These are phyloP conservation scores for Chlamydomonas eustigma DNA, from an alignment of 139 green algal genomes.

Conservation along the genomic window DNA sequence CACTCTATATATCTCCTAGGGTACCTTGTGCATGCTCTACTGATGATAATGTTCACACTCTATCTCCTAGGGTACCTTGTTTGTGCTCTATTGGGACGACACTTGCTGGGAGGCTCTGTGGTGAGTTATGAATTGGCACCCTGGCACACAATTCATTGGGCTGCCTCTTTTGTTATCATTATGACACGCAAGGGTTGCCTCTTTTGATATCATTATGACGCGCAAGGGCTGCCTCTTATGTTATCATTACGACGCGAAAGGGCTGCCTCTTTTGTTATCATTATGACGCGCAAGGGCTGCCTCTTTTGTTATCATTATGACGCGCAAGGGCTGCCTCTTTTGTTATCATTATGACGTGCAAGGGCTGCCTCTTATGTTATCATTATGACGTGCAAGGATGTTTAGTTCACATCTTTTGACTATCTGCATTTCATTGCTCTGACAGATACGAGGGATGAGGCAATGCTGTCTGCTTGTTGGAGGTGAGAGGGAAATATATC, in stretches of 20 bases:
- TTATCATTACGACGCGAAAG: too few species aligned
- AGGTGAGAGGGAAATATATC: too few species aligned
- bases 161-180: neutral
- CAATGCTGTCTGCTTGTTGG: neutral
- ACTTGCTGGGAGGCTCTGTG: slow-evolving; percentile 45
- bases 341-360: too few species aligned
- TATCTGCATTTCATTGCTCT: neutral
- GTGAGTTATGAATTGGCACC: slow-evolving; percentile 11
- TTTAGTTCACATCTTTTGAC: neutral
- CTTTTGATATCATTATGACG: too few species aligned
- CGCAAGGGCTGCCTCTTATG: neutral
- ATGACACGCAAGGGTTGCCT: too few species aligned
- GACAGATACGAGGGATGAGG: neutral
- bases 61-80: slow-evolving; percentile 31
- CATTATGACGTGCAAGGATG: neutral
- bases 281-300: too few species aligned
- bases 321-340: neutral
- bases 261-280: neutral
- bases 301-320: neutral
- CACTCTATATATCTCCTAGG: too few species aligned
- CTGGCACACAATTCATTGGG: neutral
- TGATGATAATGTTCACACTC: too few species aligned
- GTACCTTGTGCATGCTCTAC: too few species aligned
- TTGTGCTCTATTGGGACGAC: slow-evolving; percentile 33
- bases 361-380: too few species aligned